These are phyloP conservation scores for Cystoderma amianthinum DNA, from an alignment of 768 basidiomycete species.

Conservation along the genomic window DNA sequence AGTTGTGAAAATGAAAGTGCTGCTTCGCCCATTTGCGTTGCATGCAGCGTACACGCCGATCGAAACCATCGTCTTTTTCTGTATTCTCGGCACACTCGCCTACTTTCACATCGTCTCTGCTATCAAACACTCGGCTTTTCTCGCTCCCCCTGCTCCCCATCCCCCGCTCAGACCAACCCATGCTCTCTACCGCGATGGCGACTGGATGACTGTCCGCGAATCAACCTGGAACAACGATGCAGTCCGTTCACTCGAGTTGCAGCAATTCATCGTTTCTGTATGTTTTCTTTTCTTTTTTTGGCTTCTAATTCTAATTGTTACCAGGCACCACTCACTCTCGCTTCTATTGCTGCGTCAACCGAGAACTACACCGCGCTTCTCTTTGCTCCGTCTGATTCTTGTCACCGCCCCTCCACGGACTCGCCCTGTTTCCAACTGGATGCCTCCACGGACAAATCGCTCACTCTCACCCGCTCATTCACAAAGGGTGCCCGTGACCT, in stretches of 20 bases:
- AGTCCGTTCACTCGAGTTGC: conserved; percentile 50
- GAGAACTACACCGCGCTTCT: conserved; percentile 38
- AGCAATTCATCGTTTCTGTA: conserved; percentile 62
- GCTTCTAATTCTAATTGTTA: too few relatives aligned
- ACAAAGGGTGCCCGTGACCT: conserved; percentile 40
- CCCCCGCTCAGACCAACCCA: conserved; percentile 48
- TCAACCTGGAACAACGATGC: conserved; percentile 35
- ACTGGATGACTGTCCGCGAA: conserved; percentile 61
- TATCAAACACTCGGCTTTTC: conserved; percentile 84
- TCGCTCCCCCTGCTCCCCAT: conserved; percentile 54
- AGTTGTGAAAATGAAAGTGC: conserved; percentile 55
- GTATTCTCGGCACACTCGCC: conserved; percentile 83
- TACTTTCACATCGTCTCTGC: conserved; percentile 92
- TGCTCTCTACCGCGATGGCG: conserved; percentile 41
- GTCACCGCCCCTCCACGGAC: conserved; percentile 29
- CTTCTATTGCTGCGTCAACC: conserved; percentile 41
- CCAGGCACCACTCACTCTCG: conserved; percentile 30
- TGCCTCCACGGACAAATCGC: conserved; percentile 7
- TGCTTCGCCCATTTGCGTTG: conserved; percentile 62
- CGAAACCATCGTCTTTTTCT: conserved; percentile 88
- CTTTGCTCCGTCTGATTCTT: conserved; percentile 17
- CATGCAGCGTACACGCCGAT: conserved; percentile 74
- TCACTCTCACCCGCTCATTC: conserved; percentile 30
- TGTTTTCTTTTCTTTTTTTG: too few relatives aligned
- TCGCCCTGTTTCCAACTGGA: conserved; percentile 12